A percentile compares a stretch with the other conserved stretches of the same genome.
Conservation (phyloP, 208 protist species). For the Wallacemonas sp. region DNA sequence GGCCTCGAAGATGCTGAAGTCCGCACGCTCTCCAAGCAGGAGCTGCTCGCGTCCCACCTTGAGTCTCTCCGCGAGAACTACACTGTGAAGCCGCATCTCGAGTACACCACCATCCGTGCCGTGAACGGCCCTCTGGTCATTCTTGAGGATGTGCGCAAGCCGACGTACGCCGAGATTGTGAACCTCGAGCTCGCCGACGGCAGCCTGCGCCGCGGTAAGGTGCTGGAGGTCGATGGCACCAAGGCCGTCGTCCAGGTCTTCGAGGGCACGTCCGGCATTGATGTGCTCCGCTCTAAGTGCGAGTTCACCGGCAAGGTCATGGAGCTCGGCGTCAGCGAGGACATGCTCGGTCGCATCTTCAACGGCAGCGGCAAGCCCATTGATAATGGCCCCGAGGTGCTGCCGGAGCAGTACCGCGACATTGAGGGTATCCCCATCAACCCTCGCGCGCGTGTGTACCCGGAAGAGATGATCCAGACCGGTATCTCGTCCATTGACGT, state of each 20-base stretch:
- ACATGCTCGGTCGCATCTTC: conserved; percentile 99
- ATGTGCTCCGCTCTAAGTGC: conserved; percentile 95
- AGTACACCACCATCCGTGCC: conserved; percentile 98
- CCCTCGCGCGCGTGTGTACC: conserved; percentile 98
- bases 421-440: conserved; percentile 99
- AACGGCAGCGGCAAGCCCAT: conserved; percentile 99
- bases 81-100: conserved; percentile 87
- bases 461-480: conserved; percentile 99
- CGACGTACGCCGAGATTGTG: conserved; percentile 99
- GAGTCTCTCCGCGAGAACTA: conserved; percentile 69
- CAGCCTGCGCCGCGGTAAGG: conserved; percentile 94
- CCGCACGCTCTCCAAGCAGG: conserved; percentile 84
- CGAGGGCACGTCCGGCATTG: conserved; percentile 99
- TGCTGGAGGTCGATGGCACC: conserved; percentile 98
- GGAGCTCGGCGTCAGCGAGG: conserved; percentile 98
- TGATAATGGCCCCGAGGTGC: conserved; percentile 97
- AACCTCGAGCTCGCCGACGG: conserved; percentile 98
- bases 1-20: conserved; percentile 46
- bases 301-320: conserved; percentile 99
- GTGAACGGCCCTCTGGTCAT: conserved; percentile 99
- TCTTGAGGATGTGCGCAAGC: conserved; percentile 98
- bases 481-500: conserved; percentile 99
- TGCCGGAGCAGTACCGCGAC: conserved; percentile 99
- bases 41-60: conserved; percentile 84
- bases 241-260: conserved; percentile 99